Evolutionary conservation across 345 rosid genomes (phyloP).

Genomic region (Clarkia xantiana): DNA sequence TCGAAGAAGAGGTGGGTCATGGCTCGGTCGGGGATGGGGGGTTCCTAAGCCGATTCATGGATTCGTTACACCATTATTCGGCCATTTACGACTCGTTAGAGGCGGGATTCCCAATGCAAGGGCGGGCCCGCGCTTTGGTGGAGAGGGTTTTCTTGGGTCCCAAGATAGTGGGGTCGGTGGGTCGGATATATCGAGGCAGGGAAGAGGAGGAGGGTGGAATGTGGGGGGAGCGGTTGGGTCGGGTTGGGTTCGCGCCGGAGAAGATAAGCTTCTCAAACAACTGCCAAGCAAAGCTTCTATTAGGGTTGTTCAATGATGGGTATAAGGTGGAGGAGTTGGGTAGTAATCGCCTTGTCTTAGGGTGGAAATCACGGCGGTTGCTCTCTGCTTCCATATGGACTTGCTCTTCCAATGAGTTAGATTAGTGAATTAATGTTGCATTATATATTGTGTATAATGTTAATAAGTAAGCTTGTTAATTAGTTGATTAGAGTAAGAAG

Average conservation of each 20-base stretch:
- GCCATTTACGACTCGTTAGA: slow-evolving; percentile 75
- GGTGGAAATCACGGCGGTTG: slow-evolving; percentile 74
- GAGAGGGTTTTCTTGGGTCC: slow-evolving; percentile 66
- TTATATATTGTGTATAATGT: no score
- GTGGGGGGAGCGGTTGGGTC: slow-evolving; percentile 41
- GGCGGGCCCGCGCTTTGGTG: slow-evolving; percentile 45
- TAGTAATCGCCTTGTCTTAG: slow-evolving; percentile 45
- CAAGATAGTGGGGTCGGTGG: slow-evolving; percentile 38
- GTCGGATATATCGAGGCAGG: slow-evolving; percentile 23
- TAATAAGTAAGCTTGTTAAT: no score
- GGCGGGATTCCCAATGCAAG: slow-evolving; percentile 57
- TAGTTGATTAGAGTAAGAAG: no score
- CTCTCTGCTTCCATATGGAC: slow-evolving; percentile 77
- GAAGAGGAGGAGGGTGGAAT: slow-evolving; percentile 19
- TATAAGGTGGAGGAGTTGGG: slow-evolving; percentile 55
- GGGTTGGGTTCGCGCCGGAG: slow-evolving; percentile 28
- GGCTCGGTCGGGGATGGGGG: slow-evolving; percentile 25
- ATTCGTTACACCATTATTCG: slow-evolving; percentile 68
- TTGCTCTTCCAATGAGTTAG: slow-evolving; percentile 20
- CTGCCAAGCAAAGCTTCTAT: slow-evolving; percentile 68
- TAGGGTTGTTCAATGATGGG: slow-evolving; percentile 70
- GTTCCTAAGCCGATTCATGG: slow-evolving; percentile 63
- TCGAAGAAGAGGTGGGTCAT: slow-evolving; percentile 57
- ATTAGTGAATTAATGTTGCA: slow-evolving; percentile 12
- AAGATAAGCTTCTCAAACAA: slow-evolving; percentile 63